Evolutionary conservation across 2,329 filamentous ascomycete genomes (phyloP).

Genomic region (Diaporthe sp.): DNA sequence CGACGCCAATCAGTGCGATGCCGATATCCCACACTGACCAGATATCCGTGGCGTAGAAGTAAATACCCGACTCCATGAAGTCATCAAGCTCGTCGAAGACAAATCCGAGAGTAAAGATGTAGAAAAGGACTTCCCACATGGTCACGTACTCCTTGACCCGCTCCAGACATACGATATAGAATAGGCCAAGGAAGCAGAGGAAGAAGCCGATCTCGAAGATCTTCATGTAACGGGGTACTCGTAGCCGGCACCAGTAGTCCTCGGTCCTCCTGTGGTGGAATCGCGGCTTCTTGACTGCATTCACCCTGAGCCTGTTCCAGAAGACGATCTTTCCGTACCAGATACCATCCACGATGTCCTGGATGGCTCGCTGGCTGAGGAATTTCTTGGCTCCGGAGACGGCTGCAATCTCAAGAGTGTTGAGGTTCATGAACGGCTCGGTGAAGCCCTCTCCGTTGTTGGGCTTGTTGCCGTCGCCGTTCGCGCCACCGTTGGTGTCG

Average conservation of each 20-base stretch:
- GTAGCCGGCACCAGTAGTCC: slow-evolving; percentile 75
- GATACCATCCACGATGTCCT: slow-evolving; percentile 76
- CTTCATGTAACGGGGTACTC: slow-evolving; percentile 79
- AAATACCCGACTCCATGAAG: slow-evolving; percentile 26
- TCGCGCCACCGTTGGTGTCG: neutral
- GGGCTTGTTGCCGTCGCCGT: neutral
- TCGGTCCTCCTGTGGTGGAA: slow-evolving; percentile 70
- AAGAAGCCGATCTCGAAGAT: slow-evolving; percentile 79
- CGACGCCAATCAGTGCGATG: slow-evolving; percentile 46
- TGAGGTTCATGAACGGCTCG: slow-evolving; percentile 30
- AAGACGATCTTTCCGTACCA: slow-evolving; percentile 82
- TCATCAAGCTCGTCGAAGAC: slow-evolving; percentile 32
- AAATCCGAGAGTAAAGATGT: slow-evolving; percentile 17
- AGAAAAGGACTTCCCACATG: slow-evolving; percentile 23
- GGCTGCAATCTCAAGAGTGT: slow-evolving; percentile 69
- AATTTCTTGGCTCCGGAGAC: slow-evolving; percentile 79
- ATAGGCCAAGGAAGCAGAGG: slow-evolving; percentile 59
- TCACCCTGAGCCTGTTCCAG: slow-evolving; percentile 74
- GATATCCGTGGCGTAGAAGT: slow-evolving; percentile 31
- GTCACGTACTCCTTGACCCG: slow-evolving; percentile 18
- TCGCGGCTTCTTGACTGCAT: slow-evolving; percentile 73
- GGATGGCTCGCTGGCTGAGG: slow-evolving; percentile 75
- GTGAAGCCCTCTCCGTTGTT: slow-evolving; percentile 26
- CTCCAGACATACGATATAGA: slow-evolving; percentile 25
- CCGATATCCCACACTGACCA: slow-evolving; percentile 32